Evolutionary conservation across 2,329 filamentous ascomycete species (phyloP), one percentile per base, ranked within the genome.

Genomic region (Xylaria hypoxylon): DNA sequence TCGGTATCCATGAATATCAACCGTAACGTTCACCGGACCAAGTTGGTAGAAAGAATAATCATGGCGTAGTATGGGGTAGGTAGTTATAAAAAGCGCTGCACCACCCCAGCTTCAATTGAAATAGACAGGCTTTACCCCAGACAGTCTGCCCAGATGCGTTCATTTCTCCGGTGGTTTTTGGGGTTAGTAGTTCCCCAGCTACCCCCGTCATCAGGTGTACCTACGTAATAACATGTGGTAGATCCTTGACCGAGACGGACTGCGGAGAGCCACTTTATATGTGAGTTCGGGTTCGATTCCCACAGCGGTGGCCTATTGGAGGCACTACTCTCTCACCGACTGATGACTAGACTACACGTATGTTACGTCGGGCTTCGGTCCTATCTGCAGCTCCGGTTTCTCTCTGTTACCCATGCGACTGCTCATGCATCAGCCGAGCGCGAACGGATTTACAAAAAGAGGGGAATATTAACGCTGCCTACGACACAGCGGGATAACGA

Each of bases 331-430:
- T 38, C 15, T 13, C 13, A 38, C 44, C 42, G 40, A 26, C 24
- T 56, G 24, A 33, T 42, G 35, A 48, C 26, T 17, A 40, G n/a
- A n/a, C n/a, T n/a, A n/a, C 33, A 24, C 48, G 24, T 13, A 28
- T 26, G 19, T 42, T 40, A 17, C 17, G 11, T 65, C 59, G 59
- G 59, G 59, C 33, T 58, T 58, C 53, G 52, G 50, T 44, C 13
- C 40, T 45, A 51, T 38, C 35, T 38, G n/a, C 57, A 62, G 58
- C 45, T 22, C 58, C 58, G 51, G 28, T 38, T 19, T 6, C 22
- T 6, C 22, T 48, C 33, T 15, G 13, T 17, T 24, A 33, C 3
- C 22, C 13, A 15, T 19, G 11, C 19, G n/a, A 44, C 40, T 17
- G 17, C 5, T 50, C 24, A 31, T 31, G 38, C 17, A n/a, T 22